Conservation (phyloP, 768 basidiomycete species). For the Galerina sulciceps region DNA sequence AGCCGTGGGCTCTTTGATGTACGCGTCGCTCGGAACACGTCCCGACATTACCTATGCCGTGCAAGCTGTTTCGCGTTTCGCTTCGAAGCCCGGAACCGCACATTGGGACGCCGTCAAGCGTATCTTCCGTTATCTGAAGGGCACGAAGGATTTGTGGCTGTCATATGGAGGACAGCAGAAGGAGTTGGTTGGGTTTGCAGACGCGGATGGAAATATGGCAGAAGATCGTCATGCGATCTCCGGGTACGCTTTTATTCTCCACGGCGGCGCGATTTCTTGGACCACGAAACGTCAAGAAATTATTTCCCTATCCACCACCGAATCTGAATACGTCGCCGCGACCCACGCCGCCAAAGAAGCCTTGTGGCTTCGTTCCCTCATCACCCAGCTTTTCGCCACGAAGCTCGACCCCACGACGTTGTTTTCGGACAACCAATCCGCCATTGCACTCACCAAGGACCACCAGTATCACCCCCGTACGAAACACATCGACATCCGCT, state of each 20-base stretch:
- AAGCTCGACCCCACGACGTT: too few species aligned
- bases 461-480: too few species aligned
- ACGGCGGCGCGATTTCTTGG: constrained; percentile 22
- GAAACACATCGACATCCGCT: too few species aligned
- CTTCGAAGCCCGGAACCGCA: constrained; percentile 28
- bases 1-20: too few species aligned
- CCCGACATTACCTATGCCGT: constrained; percentile 26
- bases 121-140: constrained; percentile 39
- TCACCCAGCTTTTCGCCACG: too few species aligned
- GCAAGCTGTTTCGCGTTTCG: constrained; percentile 31
- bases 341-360: constrained; percentile 2
- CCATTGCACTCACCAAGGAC: too few species aligned
- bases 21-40: too few species aligned
- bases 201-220: constrained; percentile 24
- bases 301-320: constrained; percentile 1
- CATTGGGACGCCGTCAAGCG: constrained; percentile 43
- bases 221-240: constrained; percentile 21
- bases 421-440: too few species aligned
- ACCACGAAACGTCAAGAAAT: not conserved
- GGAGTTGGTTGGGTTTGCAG: constrained; percentile 23
- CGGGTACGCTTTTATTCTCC: constrained; percentile 29
- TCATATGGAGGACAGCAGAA: constrained; percentile 19
- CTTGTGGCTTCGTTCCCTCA: too few species aligned
- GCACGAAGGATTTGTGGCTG: constrained; percentile 21
- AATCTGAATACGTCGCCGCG: not conserved